These are phyloP conservation scores for Lathyrus tuberosus DNA, from an alignment of 306 rosid genomes.

Conservation along the genomic window DNA sequence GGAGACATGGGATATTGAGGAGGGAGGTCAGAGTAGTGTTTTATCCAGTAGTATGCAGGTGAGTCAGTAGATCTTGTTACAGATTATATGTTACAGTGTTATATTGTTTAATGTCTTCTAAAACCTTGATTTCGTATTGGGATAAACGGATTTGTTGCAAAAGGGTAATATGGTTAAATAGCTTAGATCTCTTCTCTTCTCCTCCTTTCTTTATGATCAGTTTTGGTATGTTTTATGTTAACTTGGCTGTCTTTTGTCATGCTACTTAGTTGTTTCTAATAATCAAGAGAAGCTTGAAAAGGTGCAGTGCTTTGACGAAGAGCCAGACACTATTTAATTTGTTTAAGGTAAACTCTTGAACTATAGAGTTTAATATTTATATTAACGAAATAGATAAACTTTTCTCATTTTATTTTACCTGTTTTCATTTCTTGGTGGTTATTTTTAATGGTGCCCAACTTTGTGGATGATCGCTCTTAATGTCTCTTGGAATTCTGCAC, in stretches of 20 bases:
- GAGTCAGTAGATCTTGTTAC: constrained; percentile 33
- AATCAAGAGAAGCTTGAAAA: constrained; percentile 97
- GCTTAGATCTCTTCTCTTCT: constrained; percentile 9
- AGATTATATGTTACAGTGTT: constrained; percentile 3
- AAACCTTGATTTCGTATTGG: constrained; percentile 21
- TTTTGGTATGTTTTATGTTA: constrained; percentile 24
- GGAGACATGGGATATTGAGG: constrained; percentile 98
- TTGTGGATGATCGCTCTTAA: constrained; percentile 21
- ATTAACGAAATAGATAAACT: constrained; percentile 11
- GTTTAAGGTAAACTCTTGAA: constrained; percentile 71
- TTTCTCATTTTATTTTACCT: constrained; percentile 19
- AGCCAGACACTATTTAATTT: constrained; percentile 88
- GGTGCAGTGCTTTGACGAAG: constrained; percentile 97
- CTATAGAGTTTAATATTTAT: constrained; percentile 27
- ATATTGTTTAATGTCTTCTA: constrained; percentile 31
- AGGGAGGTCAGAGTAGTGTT: constrained; percentile 95
- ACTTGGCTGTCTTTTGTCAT: constrained; percentile 38
- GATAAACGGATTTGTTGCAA: constrained; percentile 13
- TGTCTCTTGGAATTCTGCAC: not conserved
- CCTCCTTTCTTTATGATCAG: not conserved
- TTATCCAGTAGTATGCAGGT: constrained; percentile 99
- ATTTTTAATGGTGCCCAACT: constrained; percentile 28
- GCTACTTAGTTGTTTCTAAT: constrained; percentile 84
- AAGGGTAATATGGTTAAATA: constrained; percentile 17
- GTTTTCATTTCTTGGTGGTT: constrained; percentile 11